phyloP scores from a whole-genome alignment of 352 stramenopile genomes.

The Phytophthora constricta region DNA sequence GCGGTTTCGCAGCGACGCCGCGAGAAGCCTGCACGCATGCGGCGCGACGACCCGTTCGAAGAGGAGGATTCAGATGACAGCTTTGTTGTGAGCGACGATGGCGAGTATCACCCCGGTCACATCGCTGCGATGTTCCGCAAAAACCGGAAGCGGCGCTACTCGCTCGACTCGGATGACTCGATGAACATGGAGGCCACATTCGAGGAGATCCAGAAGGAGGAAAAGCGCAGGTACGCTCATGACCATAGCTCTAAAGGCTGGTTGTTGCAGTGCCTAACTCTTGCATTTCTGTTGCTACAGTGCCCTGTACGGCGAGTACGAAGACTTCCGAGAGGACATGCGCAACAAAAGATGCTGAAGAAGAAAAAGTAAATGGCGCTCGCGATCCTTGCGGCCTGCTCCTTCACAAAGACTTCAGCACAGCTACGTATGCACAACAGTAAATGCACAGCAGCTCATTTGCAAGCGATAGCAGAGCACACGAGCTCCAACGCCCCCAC shows the following conservation, averaged over 20 bases:
- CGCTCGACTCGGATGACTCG: slow-evolving; percentile 81
- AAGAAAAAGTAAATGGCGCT: slow-evolving; percentile 63
- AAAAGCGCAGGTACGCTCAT: slow-evolving; percentile 71
- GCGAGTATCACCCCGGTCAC: slow-evolving; percentile 75
- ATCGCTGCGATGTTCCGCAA: slow-evolving; percentile 86
- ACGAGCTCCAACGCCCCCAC: too few species aligned
- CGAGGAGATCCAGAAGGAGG: slow-evolving; percentile 87
- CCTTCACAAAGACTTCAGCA: not conserved
- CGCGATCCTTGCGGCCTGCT: not conserved
- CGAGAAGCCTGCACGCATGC: slow-evolving; percentile 27
- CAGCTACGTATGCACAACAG: slow-evolving; percentile 6
- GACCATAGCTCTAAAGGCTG: not conserved
- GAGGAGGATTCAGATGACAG: slow-evolving; percentile 90
- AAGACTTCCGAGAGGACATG: slow-evolving; percentile 85
- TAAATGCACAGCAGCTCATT: not conserved
- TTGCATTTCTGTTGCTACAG: slow-evolving; percentile 32
- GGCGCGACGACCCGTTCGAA: slow-evolving; percentile 67
- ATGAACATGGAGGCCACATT: slow-evolving; percentile 88
- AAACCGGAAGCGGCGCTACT: slow-evolving; percentile 76
- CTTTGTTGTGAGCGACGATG: slow-evolving; percentile 82
- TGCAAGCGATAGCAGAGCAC: too few species aligned
- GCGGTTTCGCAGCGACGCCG: slow-evolving; percentile 47
- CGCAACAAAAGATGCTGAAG: slow-evolving; percentile 86
- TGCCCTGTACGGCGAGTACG: slow-evolving; percentile 79
- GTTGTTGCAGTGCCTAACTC: not conserved